These are phyloP conservation scores for bread wheat (Triticum aestivum) DNA, from an alignment of 176 grass and related monocot species.

Conservation along the genomic window IWGSC_CS_RefSeq_v2.1 NC_057802.1:89936714-89937213, in stretches of 20 bases:
- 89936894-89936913: background rate
- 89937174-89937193: background rate
- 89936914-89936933: constrained; percentile 31
- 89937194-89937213: no score
- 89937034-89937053: constrained; percentile 31
- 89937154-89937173: background rate
- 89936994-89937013: constrained; percentile 20
- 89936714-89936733: constrained; percentile 86
- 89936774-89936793: constrained; percentile 64
- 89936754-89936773: constrained; percentile 60
- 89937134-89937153: constrained; percentile 90
- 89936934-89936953: constrained; percentile 29
- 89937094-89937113: constrained; percentile 82
- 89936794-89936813: constrained; percentile 38
- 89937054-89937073: constrained; percentile 55
- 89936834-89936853: background rate
- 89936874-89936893: background rate
- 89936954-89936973: constrained; percentile 22
- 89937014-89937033: constrained; percentile 9
- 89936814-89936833: background rate
- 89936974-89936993: constrained; percentile 17
- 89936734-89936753: constrained; percentile 73
- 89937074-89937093: constrained; percentile 76
- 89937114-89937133: constrained; percentile 74
- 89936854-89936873: background rate